phyloP scores from a whole-genome alignment of 768 basidiomycete species.

The Austroboletus festivus region DNA sequence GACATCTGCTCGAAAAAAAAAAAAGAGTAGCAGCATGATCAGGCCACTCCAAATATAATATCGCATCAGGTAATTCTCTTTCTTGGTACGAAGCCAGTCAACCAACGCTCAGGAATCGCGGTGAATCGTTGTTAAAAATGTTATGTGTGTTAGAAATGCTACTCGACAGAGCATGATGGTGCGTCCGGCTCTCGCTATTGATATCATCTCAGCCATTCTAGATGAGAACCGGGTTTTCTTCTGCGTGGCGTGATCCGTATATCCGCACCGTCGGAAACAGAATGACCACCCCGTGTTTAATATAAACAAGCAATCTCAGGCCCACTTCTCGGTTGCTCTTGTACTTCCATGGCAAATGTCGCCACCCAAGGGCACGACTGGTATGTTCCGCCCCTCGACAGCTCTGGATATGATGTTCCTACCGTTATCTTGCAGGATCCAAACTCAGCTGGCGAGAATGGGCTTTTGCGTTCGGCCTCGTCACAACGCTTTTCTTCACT shows the following conservation, averaged over 20 bases:
- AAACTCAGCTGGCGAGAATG: conserved; percentile 46
- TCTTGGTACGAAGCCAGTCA: too few relatives aligned
- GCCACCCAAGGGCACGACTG: conserved; percentile 40
- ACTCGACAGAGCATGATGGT: too few relatives aligned
- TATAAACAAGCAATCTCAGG: conserved; percentile 13
- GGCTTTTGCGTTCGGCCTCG: conserved; percentile 60
- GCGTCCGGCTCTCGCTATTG: background rate
- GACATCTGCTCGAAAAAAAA: too few relatives aligned
- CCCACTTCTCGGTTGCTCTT: conserved; percentile 1
- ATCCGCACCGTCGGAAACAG: conserved; percentile 5
- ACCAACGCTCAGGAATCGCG: too few relatives aligned
- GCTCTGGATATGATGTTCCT: background rate
- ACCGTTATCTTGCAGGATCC: conserved; percentile 21
- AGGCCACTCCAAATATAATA: too few relatives aligned
- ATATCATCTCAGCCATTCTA: background rate
- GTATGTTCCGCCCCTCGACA: conserved; percentile 22
- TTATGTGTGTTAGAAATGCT: too few relatives aligned
- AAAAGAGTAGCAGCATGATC: too few relatives aligned
- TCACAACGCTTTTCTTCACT: conserved; percentile 75
- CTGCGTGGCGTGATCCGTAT: background rate
- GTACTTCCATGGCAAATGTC: conserved; percentile 28
- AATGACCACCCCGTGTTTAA: background rate
- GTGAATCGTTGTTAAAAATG: too few relatives aligned
- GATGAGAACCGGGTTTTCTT: background rate
- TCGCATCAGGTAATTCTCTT: too few relatives aligned